A percentile compares a stretch with the other conserved stretches of the same genome.
These are phyloP conservation scores for Pseudogymnoascus sp. DNA, from an alignment of 2,329 filamentous ascomycete species.

Conservation along the genomic window DNA sequence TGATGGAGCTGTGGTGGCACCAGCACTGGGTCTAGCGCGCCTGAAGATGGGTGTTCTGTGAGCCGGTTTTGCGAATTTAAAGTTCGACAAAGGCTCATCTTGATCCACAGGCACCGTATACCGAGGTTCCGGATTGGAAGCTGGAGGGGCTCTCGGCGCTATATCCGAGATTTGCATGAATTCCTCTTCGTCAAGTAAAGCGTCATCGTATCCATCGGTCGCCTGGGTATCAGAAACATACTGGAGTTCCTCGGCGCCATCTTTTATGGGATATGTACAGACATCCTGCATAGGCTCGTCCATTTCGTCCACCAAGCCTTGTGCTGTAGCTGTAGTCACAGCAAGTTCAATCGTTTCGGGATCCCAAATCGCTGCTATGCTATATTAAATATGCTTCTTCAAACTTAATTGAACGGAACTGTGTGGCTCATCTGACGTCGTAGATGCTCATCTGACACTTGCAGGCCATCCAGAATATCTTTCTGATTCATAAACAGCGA, in stretches of 20 bases:
- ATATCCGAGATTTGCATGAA: background rate
- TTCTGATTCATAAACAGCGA: background rate
- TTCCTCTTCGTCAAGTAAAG: background rate
- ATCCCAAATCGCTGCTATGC: background rate
- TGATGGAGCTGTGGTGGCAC: background rate
- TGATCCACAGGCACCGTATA: background rate
- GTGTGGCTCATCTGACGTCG: background rate
- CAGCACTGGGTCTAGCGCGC: background rate
- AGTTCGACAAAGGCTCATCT: background rate
- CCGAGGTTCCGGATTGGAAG: background rate
- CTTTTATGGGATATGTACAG: conserved; percentile 6
- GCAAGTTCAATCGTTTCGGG: background rate
- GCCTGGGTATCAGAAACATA: conserved; percentile 18
- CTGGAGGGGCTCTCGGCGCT: background rate
- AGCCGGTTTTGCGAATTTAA: background rate
- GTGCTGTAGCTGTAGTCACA: background rate
- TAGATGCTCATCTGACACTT: background rate
- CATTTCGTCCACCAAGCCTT: background rate
- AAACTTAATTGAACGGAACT: conserved; percentile 15
- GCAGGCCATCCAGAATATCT: background rate
- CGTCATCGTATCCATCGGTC: conserved; percentile 7
- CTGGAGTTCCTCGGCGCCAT: conserved; percentile 20
- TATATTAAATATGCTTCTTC: background rate
- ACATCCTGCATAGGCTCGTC: conserved; percentile 13
- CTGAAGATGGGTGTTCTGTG: background rate